Evolutionary conservation across 768 basidiomycete genomes (phyloP).

Genomic region (Boletus fagicola): DNA sequence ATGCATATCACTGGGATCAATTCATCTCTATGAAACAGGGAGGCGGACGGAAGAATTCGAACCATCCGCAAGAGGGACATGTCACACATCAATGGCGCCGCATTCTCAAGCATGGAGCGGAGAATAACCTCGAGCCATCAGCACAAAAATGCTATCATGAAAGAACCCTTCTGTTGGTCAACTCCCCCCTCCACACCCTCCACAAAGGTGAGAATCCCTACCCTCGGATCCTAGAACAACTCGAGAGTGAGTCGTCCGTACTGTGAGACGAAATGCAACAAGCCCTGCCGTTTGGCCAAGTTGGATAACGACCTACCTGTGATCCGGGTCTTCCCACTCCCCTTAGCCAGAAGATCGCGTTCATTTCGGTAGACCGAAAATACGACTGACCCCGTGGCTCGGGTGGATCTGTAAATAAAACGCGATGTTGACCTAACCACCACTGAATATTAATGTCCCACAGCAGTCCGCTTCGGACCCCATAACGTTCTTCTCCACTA

Average conservation of each 20-base stretch:
- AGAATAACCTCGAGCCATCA: neutral
- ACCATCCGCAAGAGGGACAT: neutral
- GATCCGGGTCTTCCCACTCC: constrained; percentile 5
- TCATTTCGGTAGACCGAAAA: constrained; percentile 4
- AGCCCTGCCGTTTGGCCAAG: neutral
- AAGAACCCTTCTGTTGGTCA: neutral
- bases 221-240: neutral
- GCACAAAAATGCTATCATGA: constrained; percentile 9
- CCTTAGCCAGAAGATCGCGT: neutral
- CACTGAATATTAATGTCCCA: constrained; percentile 8
- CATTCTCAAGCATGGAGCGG: constrained; percentile 5
- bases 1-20: constrained; percentile 1
- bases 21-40: constrained; percentile 28
- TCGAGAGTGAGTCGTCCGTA: neutral
- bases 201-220: constrained; percentile 9
- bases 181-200: neutral
- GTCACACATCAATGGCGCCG: constrained; percentile 13
- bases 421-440: neutral
- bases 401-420: constrained; percentile 6
- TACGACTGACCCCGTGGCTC: constrained; percentile 4
- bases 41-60: constrained; percentile 15
- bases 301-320: neutral
- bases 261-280: neutral
- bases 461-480: constrained; percentile 21
- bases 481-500: constrained; percentile 24